Conservation (phyloP, 495 filamentous ascomycete species). For the Penicillium bialowiezense region DNA sequence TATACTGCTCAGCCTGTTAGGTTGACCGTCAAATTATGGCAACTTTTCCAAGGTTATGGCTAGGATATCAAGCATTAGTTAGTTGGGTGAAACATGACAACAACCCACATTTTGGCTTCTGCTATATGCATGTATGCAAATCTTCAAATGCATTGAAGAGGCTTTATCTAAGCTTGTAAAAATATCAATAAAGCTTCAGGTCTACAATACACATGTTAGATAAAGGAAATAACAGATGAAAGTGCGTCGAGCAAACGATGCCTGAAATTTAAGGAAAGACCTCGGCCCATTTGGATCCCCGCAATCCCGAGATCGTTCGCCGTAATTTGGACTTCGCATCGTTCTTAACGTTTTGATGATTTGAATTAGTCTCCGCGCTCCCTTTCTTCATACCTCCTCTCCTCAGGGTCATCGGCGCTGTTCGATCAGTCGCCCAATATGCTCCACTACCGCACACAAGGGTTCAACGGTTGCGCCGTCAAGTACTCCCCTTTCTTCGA, state of each 20-base stretch:
- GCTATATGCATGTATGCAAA: no score
- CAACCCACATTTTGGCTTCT: no score
- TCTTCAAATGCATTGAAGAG: no score
- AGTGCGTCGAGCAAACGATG: not conserved
- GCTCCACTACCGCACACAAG: conserved; percentile 90
- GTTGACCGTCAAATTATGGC: no score
- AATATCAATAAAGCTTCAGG: no score
- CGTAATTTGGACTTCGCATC: not conserved
- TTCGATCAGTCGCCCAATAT: conserved; percentile 44
- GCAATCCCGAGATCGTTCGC: conserved; percentile 10
- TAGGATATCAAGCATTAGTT: no score
- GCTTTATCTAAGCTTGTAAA: no score
- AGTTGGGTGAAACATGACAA: no score
- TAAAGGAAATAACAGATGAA: not conserved
- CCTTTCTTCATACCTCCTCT: not conserved
- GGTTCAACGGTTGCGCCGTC: conserved; percentile 90
- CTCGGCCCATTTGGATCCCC: conserved; percentile 11
- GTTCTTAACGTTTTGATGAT: not conserved
- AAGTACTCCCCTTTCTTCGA: conserved; percentile 99
- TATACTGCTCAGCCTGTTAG: no score
- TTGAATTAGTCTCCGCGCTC: conserved; percentile 15
- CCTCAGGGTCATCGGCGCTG: conserved; percentile 5
- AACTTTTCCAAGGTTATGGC: no score
- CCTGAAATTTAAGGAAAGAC: conserved; percentile 7
- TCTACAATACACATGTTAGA: no score